Evolutionary conservation across 805 yeast genomes (phyloP).

Genomic region (Debaryomyces tyrocola): DNA sequence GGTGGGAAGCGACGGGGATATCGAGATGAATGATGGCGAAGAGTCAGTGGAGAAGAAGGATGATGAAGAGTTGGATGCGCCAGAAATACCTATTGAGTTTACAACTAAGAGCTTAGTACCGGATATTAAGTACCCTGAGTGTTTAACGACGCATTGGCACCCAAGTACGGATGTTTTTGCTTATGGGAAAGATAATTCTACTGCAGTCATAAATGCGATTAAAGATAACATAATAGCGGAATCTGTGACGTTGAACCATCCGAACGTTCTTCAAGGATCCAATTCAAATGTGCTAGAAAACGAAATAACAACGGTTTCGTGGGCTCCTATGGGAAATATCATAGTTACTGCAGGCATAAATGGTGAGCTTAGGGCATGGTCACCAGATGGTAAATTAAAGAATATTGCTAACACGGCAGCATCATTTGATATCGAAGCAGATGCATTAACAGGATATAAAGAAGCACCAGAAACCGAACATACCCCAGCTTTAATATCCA

Average conservation of each 20-base stretch:
- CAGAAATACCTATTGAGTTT: conserved; percentile 8
- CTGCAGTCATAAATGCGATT: conserved; percentile 46
- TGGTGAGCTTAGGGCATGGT: conserved; percentile 84
- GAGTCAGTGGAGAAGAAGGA: neutral
- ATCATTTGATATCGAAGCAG: neutral
- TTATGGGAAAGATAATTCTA: conserved; percentile 51
- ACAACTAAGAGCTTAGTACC: conserved; percentile 41
- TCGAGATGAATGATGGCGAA: conserved; percentile 6
- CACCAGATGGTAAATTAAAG: conserved; percentile 62
- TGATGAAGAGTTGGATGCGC: neutral
- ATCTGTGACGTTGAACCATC: conserved; percentile 30
- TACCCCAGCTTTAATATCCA: conserved; percentile 42
- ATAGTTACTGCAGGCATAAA: conserved; percentile 63
- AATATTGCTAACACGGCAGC: conserved; percentile 36
- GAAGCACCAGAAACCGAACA: conserved; percentile 10
- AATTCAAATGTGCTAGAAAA: conserved; percentile 13
- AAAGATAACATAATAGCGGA: conserved; percentile 26
- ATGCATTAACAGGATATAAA: conserved; percentile 4
- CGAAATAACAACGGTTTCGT: conserved; percentile 41
- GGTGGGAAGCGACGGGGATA: conserved; percentile 5
- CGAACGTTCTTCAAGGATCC: conserved; percentile 16
- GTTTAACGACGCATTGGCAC: conserved; percentile 56
- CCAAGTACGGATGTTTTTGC: conserved; percentile 53
- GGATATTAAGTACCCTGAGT: conserved; percentile 37
- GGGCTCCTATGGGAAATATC: conserved; percentile 68